Evolutionary conservation across 2,329 filamentous ascomycete species (phyloP).

Genomic region (Parasarocladium wereldwijsianum): DNA sequence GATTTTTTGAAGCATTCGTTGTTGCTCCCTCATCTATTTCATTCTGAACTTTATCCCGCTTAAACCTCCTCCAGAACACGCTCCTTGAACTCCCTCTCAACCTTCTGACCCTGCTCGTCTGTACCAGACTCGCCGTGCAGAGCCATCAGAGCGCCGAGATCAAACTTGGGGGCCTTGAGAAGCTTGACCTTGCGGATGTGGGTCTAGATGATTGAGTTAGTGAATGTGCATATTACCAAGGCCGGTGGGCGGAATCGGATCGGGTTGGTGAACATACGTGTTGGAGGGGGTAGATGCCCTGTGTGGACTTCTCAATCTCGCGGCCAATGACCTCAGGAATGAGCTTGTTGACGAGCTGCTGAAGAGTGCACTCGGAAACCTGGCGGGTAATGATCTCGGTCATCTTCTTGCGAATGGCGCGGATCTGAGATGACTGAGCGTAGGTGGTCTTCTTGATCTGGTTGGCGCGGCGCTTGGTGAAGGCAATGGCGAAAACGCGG

Average conservation of each 20-base stretch:
- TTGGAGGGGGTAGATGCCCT: slow-evolving; percentile 99
- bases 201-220: slow-evolving; percentile 48
- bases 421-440: slow-evolving; percentile 91
- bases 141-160: slow-evolving; percentile 87
- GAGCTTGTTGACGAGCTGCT: slow-evolving; percentile 95
- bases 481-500: slow-evolving; percentile 96
- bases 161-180: slow-evolving; percentile 97
- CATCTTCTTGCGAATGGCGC: slow-evolving; percentile 99
- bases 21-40: slow-evolving; percentile 10
- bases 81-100: slow-evolving; percentile 99
- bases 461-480: slow-evolving; percentile 98
- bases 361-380: slow-evolving; percentile 84
- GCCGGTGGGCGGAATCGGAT: too few relatives aligned
- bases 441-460: slow-evolving; percentile 99
- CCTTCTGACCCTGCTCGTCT: slow-evolving; percentile 96
- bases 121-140: slow-evolving; percentile 95
- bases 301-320: slow-evolving; percentile 98
- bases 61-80: slow-evolving; percentile 86
- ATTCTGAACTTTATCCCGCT: slow-evolving; percentile 23
- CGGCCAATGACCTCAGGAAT: slow-evolving; percentile 99
- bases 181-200: slow-evolving; percentile 99
- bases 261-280: slow-evolving; percentile 71
- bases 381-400: slow-evolving; percentile 96
- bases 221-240: too few relatives aligned
- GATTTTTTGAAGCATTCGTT: slow-evolving; percentile 17